Base-by-base conservation (phyloP, 441 rosid species). In the California macrophylla region DNA sequence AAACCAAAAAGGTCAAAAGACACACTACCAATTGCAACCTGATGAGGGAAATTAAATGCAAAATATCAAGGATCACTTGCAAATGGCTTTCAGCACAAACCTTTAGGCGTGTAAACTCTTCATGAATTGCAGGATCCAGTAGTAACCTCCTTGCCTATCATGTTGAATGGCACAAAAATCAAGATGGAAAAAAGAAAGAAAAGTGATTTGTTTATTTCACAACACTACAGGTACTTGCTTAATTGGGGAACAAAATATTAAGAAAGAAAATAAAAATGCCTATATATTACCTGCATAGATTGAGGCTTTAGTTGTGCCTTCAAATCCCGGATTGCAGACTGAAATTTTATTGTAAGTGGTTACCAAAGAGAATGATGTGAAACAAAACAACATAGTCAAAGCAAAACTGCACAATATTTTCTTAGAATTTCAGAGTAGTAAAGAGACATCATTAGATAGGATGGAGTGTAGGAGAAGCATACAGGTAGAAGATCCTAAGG, bases 281-380 rank as follows among this genome's bases (percentile, higher is more conserved):
- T 62, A n/a, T 66, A 68, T 67, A 56, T 69, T 86, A 94, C 99
- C 98, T 92, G 99, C 90, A 95, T 92, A 72, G 97, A 90, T 32
- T 97, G 94, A 10, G 99, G 99, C 89, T 89, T 95, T 74, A 95
- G 94, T 73, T 92, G 97, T 21, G 86, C 87, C 83, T 89, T 95
- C 85, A 90, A 81, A 79, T 95, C 98, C 42, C 98, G 86, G 64
- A 95, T 93, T 30, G 96, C 98, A 73, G 96, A 90, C 99, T 95
- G 83, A 28, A 79, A 78, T 81, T 67, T 80, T 52, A 77, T 70
- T 64, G 66, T 24, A 64, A 74, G 10, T 69, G 45, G 47, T 36
- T 52, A 79, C 71, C 75, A 75, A 76, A 9, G 8, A n/a, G 50
- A 58, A 71, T 29, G 24, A 50, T 25, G 68, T 66, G 60, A 69